Percentiles rank a stretch among this genome's conserved stretches.
These are phyloP conservation scores for Cutaneotrichosporon mucoides DNA, from an alignment of 1,284 basidiomycete genomes.

Conservation along the genomic window DNA sequence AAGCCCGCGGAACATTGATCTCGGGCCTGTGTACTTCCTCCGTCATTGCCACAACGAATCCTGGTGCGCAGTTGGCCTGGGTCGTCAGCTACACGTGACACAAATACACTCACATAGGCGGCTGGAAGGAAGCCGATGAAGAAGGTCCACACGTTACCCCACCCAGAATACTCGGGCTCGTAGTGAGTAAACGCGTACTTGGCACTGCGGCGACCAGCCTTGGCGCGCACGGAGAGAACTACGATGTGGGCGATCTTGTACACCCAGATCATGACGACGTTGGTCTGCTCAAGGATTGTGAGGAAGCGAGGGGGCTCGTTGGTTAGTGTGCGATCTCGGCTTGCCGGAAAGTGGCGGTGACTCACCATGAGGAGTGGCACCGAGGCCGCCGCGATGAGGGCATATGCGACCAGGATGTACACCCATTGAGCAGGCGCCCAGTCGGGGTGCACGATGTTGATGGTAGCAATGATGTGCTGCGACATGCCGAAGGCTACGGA, in stretches of 20 bases:
- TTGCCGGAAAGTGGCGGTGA: neutral
- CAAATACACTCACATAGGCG: conserved; percentile 1
- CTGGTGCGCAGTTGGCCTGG: conserved; percentile 8
- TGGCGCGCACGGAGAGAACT: conserved; percentile 11
- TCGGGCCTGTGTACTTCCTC: conserved; percentile 14
- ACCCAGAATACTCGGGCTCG: conserved; percentile 12
- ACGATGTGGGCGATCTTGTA: conserved; percentile 15
- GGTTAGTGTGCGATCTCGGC: too few species aligned
- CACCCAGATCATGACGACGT: conserved; percentile 11
- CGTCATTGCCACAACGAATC: conserved; percentile 18
- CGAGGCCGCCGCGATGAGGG: conserved; percentile 7
- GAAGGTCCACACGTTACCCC: conserved; percentile 17
- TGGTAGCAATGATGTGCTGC: conserved; percentile 15
- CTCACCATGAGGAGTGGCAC: conserved; percentile 10
- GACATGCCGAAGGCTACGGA: conserved; percentile 15
- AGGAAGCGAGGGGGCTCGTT: conserved; percentile 3
- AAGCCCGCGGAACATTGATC: conserved; percentile 10
- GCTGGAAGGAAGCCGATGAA: conserved; percentile 20
- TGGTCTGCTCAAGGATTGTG: conserved; percentile 7
- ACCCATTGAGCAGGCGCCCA: conserved; percentile 15
- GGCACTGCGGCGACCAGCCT: conserved; percentile 14
- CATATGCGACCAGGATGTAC: conserved; percentile 14
- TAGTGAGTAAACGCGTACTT: conserved; percentile 20
- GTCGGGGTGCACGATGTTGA: conserved; percentile 14
- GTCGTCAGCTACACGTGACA: neutral